Evolutionary conservation across 1,139 yeast species (phyloP).

Genomic region (Yamadazyma atlantica): DNA sequence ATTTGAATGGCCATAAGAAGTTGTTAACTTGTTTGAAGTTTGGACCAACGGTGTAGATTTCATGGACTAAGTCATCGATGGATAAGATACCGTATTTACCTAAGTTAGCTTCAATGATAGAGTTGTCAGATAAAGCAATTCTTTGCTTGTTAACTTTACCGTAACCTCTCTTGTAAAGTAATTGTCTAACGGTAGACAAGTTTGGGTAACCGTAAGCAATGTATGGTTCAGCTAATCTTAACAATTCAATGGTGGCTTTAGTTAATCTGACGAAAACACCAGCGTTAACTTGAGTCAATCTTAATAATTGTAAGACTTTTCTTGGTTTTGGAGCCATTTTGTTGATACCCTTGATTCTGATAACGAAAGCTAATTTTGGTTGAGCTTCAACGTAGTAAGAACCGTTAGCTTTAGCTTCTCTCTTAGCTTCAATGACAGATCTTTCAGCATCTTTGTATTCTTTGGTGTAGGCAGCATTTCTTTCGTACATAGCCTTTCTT

Average conservation of each 20-base stretch:
- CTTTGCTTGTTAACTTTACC: constrained; percentile 99
- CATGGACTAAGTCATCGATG: constrained; percentile 97
- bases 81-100: constrained; percentile 97
- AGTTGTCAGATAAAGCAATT: constrained; percentile 90
- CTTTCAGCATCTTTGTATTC: constrained; percentile 97
- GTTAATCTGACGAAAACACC: constrained; percentile 98
- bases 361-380: constrained; percentile 93
- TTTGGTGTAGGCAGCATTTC: constrained; percentile 97
- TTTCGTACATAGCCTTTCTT: constrained; percentile 93
- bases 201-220: constrained; percentile 99
- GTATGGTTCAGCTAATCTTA: constrained; percentile 98
- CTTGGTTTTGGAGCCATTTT: constrained; percentile 99
- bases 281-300: constrained; percentile 97
- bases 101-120: constrained; percentile 88
- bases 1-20: constrained; percentile 99
- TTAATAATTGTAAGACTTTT: constrained; percentile 96
- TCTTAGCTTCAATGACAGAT: constrained; percentile 87
- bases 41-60: constrained; percentile 98
- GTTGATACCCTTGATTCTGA: constrained; percentile 99
- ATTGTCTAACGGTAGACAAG: constrained; percentile 91
- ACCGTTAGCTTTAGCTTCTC: constrained; percentile 96
- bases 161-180: constrained; percentile 99
- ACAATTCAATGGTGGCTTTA: constrained; percentile 97
- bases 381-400: constrained; percentile 97
- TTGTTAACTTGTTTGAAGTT: constrained; percentile 99